A percentile compares a stretch with the other conserved stretches of the same genome.
phyloP scores from a whole-genome alignment of 1,284 basidiomycete species.

The Puccinia triticina region DNA sequence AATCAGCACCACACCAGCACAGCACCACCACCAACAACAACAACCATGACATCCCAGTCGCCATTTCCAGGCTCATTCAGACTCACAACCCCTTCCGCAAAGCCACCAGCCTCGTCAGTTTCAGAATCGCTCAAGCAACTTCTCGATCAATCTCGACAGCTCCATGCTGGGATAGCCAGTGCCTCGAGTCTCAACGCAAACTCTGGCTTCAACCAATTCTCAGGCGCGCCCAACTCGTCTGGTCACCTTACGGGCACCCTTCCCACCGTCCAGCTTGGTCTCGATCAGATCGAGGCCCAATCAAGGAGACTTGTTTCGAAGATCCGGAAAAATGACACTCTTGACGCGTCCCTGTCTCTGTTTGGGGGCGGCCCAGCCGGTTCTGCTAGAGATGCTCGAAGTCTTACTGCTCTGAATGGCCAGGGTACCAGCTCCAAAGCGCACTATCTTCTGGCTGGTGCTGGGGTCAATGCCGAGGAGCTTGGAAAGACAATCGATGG shows the following conservation, averaged over 20 bases:
- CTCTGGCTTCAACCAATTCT: slow-evolving; percentile 34
- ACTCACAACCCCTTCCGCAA: slow-evolving; percentile 47
- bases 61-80: slow-evolving; percentile 41
- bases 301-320: slow-evolving; percentile 72
- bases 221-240: slow-evolving; percentile 64
- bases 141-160: slow-evolving; percentile 57
- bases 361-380: slow-evolving; percentile 48
- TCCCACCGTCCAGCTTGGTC: slow-evolving; percentile 79
- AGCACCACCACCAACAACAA: neutral
- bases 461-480: slow-evolving; percentile 81
- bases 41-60: neutral
- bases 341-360: slow-evolving; percentile 49
- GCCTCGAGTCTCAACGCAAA: slow-evolving; percentile 18
- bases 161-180: slow-evolving; percentile 52
- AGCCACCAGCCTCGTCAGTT: slow-evolving; percentile 18
- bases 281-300: slow-evolving; percentile 90
- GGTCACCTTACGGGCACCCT: slow-evolving; percentile 64
- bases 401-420: slow-evolving; percentile 52
- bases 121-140: slow-evolving; percentile 52
- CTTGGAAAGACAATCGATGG: slow-evolving; percentile 77
- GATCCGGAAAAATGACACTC: slow-evolving; percentile 63
- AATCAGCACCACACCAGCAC: too few relatives aligned
- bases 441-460: slow-evolving; percentile 74
- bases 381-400: slow-evolving; percentile 53
- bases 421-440: slow-evolving; percentile 49